Percentiles rank a stretch among this genome's conserved stretches.
These are phyloP conservation scores for Cucumis hystrix DNA, from an alignment of 306 rosid species.

Conservation along the genomic window DNA sequence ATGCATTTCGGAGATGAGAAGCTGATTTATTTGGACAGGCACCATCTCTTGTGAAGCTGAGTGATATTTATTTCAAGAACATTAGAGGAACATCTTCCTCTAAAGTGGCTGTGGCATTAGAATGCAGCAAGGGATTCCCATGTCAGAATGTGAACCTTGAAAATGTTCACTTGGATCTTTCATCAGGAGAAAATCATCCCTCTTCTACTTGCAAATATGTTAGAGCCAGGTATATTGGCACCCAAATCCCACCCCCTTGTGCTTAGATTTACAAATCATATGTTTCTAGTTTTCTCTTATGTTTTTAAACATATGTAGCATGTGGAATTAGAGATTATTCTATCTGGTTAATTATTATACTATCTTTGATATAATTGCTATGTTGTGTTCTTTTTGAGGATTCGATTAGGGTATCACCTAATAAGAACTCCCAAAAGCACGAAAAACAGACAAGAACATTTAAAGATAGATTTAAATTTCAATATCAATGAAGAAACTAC, in stretches of 20 bases:
- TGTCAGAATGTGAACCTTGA: conserved; percentile 42
- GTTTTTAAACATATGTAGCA: background rate
- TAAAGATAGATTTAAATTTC: no score
- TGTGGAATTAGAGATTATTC: background rate
- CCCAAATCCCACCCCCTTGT: conserved; percentile 49
- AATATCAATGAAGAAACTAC: no score
- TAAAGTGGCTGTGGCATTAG: conserved; percentile 29
- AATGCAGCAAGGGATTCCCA: conserved; percentile 33
- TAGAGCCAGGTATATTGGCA: conserved; percentile 35
- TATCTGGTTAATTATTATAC: background rate
- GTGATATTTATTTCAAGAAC: conserved; percentile 39
- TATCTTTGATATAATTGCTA: background rate
- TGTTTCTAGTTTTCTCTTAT: background rate
- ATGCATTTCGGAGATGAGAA: background rate
- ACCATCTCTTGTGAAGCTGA: conserved; percentile 35
- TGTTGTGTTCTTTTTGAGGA: background rate
- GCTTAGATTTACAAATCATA: conserved; percentile 2
- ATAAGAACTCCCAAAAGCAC: no score
- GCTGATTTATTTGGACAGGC: conserved; percentile 7
- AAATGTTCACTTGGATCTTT: conserved; percentile 27
- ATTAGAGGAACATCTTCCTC: conserved; percentile 36
- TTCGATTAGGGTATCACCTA: no score
- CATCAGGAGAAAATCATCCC: conserved; percentile 18
- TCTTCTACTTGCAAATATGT: conserved; percentile 39
- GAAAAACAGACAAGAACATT: no score